These are phyloP conservation scores for Hebeloma cylindrosporum DNA, from an alignment of 768 basidiomycete genomes.

Conservation along the genomic window DNA sequence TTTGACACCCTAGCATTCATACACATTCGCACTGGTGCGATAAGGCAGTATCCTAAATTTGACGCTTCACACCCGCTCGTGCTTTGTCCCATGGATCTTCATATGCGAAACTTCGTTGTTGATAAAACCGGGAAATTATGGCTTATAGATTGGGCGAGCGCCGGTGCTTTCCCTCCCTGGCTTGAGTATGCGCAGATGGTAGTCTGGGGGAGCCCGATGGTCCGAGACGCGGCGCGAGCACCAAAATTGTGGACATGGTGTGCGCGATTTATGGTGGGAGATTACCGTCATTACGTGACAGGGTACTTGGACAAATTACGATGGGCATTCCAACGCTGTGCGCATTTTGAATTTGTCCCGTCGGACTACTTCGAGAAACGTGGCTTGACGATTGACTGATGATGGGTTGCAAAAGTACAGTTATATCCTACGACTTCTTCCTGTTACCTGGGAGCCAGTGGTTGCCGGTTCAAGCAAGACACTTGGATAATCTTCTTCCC, in stretches of 20 bases:
- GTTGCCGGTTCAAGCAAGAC: no score
- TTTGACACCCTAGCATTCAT: no score
- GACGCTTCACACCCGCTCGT: slow-evolving; percentile 1
- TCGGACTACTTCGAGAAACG: neutral
- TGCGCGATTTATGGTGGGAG: neutral
- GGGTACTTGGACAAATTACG: neutral
- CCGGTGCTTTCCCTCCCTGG: slow-evolving; percentile 3
- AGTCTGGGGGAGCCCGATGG: neutral
- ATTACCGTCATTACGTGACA: neutral
- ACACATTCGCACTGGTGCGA: no score
- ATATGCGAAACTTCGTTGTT: slow-evolving; percentile 5
- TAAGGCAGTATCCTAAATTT: no score
- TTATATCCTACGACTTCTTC: no score
- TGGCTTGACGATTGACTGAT: slow-evolving; percentile 2
- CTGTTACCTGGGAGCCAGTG: no score
- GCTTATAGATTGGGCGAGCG: slow-evolving; percentile 4
- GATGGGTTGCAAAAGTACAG: no score
- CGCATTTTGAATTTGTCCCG: neutral
- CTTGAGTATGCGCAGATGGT: neutral
- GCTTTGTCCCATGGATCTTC: slow-evolving; percentile 1
- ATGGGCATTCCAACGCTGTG: neutral
- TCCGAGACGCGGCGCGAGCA: no score
- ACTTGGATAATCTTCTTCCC: no score
- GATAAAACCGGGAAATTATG: neutral
- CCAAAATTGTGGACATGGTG: neutral